phyloP scores from a whole-genome alignment of 345 rosid species.

The Conringia planisiliqua region DNA sequence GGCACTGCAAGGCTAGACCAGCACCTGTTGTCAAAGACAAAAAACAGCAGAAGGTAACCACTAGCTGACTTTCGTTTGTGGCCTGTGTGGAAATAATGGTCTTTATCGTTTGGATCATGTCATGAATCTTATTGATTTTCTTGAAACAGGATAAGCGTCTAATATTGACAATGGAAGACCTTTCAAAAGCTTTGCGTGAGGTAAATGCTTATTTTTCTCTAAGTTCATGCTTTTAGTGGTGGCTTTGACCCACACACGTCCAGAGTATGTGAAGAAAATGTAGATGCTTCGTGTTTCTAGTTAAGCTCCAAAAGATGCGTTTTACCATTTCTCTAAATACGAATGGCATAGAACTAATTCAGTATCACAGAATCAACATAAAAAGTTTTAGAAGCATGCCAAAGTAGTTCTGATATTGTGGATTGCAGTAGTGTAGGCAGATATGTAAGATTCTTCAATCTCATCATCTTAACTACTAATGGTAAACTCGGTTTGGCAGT shows the following conservation, averaged over 20 bases:
- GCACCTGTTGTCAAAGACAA: conserved; percentile 84
- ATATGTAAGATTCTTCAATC: neutral
- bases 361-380: neutral
- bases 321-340: neutral
- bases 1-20: conserved; percentile 96
- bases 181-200: conserved; percentile 83
- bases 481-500: conserved; percentile 42
- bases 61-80: neutral
- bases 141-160: conserved; percentile 75
- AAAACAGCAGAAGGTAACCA: conserved; percentile 86
- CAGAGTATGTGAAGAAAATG: neutral
- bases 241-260: neutral
- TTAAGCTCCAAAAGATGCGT: conserved; percentile 1
- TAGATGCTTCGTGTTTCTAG: neutral
- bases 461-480: neutral
- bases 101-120: neutral
- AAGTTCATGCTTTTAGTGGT: neutral
- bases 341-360: neutral
- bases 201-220: conserved; percentile 37
- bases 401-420: neutral
- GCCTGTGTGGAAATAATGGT: no score
- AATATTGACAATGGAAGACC: conserved; percentile 88
- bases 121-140: neutral
- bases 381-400: neutral
- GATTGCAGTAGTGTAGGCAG: neutral